Base-by-base conservation (phyloP, 2,329 filamentous ascomycete species). In the Chaetoscypha palmicola region DNA sequence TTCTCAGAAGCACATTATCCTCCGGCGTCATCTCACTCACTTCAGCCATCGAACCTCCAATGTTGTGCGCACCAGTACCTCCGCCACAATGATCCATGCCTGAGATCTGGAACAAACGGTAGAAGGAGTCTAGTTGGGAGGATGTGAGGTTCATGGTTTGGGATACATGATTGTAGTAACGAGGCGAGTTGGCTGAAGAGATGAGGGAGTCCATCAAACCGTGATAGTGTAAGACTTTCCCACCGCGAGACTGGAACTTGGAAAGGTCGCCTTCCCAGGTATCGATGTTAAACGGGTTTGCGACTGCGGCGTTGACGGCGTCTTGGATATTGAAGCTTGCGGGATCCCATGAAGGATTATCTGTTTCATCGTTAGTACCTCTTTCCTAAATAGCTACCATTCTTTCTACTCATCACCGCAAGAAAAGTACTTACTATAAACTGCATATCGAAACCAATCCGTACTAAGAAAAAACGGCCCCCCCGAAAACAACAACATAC, bases 51-150 rank as follows among this genome's bases (percentile, higher is more conserved):
- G 43, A 41, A 19, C 65, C 58, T 2, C 62, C 60, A 7, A 64
- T 52, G 8, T 44, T 35, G 36, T 56, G 59, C 1, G 72, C 72
- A 1, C 73, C 72, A 1, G 59, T 61, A 5, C 75, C 74, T 4
- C 67, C 66, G 23, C 47, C 49, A 53, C 74, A 77, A 56, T 77
- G 74, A 2, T 58, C 63, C 62, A 71, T 71, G 12, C 72, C 74
- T 45, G 56, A 70, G 57, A 69, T 69, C 26, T 65, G 64, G 62
- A 77, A 76, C 56, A 66, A 68, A 39, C 72, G 66, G 54, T 73
- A 69, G 47, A 70, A 72, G 1, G 58, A 54, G 46, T 72, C 68
- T 8, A 72, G 54, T 31, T 65, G 46, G 0, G 42, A 38, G 2
- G 58, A 43, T 1, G 53, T 48, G 0, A 62, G 51, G 3, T 54